Conservation (phyloP, 2,329 filamentous ascomycete genomes). For the Cordyceps farinosa region DNA sequence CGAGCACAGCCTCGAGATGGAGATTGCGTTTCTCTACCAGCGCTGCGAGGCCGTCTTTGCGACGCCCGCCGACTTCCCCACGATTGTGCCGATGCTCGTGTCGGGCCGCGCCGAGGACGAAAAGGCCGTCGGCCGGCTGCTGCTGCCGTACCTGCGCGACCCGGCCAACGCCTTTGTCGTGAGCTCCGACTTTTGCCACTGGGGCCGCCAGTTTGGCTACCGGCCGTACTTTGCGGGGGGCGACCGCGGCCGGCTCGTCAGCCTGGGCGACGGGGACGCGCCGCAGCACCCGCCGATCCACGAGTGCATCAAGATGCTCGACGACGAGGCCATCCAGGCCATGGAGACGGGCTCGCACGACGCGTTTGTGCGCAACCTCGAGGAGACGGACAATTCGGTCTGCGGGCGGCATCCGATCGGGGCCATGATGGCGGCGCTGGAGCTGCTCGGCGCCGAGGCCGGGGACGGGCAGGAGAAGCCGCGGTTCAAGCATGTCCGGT, state of each 20-base stretch:
- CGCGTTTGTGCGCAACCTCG: constrained; percentile 65
- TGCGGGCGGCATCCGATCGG: constrained; percentile 95
- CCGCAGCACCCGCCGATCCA: constrained; percentile 59
- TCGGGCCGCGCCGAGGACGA: constrained; percentile 68
- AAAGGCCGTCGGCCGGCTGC: constrained; percentile 61
- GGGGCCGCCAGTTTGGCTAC: constrained; percentile 82
- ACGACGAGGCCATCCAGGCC: constrained; percentile 78
- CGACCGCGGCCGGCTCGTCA: constrained; percentile 38
- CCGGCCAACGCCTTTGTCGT: constrained; percentile 78
- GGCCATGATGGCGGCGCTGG: constrained; percentile 83
- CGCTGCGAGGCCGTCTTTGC: constrained; percentile 54
- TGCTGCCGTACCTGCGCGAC: constrained; percentile 75
- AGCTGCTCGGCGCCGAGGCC: constrained; percentile 50
- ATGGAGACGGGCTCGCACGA: constrained; percentile 73
- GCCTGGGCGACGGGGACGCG: constrained; percentile 31
- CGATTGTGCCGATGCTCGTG: constrained; percentile 80
- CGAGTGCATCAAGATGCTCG: constrained; percentile 77
- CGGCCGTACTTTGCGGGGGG: constrained; percentile 62
- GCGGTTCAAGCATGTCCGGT: constrained; percentile 75
- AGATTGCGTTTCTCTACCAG: constrained; percentile 89
- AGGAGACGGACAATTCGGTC: constrained; percentile 80
- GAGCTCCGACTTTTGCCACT: constrained; percentile 96
- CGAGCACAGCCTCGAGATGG: constrained; percentile 96
- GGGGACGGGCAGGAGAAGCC: constrained; percentile 39
- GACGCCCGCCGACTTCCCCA: constrained; percentile 57